phyloP scores from a whole-genome alignment of 208 protist genomes.

The Vickermania ingenoplastis region DNA sequence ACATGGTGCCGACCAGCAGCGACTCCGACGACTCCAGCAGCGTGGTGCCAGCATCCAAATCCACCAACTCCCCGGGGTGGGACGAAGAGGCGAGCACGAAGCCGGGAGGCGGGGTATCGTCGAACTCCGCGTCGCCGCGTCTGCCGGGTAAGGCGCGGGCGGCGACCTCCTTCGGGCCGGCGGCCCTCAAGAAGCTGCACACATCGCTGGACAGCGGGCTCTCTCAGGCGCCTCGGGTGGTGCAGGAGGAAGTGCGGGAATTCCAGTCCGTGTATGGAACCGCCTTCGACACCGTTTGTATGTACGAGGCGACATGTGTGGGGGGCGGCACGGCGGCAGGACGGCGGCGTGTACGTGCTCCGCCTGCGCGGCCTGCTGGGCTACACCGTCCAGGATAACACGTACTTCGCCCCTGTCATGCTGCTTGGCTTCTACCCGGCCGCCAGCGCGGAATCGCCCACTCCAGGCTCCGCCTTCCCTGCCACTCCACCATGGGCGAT shows the following conservation, averaged over 20 bases:
- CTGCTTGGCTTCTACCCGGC: background rate
- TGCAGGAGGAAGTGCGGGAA: conserved; percentile 29
- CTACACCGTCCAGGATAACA: background rate
- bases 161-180: background rate
- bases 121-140: background rate
- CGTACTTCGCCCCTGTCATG: background rate
- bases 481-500: background rate
- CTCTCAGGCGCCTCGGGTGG: conserved; percentile 7
- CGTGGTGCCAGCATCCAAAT: background rate
- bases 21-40: background rate
- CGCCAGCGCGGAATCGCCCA: background rate
- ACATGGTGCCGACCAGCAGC: background rate
- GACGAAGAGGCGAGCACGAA: no score
- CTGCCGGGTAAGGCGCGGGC: background rate
- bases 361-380: background rate
- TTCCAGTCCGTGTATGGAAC: conserved; percentile 48
- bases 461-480: background rate
- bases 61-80: background rate
- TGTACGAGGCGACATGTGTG: conserved; percentile 11
- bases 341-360: background rate
- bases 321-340: background rate
- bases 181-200: conserved; percentile 8
- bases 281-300: conserved; percentile 21
- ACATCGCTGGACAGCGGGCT: conserved; percentile 13
- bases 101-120: no score